phyloP scores from a whole-genome alignment of 768 basidiomycete species.

The Hypholoma sublateritium region DNA sequence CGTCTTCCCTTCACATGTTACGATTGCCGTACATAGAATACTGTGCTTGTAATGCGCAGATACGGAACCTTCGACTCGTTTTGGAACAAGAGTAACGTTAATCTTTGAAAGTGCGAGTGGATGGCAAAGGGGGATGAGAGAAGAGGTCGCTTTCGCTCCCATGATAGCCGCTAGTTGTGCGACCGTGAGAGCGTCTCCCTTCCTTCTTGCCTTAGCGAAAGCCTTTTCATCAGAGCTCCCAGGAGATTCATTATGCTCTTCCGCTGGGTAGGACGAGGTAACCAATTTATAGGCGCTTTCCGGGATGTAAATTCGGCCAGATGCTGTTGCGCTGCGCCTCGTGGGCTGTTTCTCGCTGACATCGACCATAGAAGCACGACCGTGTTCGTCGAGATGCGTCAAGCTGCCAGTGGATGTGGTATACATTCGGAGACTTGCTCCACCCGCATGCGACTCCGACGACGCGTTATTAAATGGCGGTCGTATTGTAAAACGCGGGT shows the following conservation, averaged over 20 bases:
- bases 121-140: conserved; percentile 87
- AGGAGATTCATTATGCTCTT: conserved; percentile 4
- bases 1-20: conserved; percentile 76
- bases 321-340: conserved; percentile 70
- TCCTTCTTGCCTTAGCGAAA: conserved; percentile 52
- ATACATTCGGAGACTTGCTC: conserved; percentile 18
- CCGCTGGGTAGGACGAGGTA: conserved; percentile 37
- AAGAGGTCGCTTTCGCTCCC: conserved; percentile 81
- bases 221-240: conserved; percentile 28
- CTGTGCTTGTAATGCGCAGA: conserved; percentile 33
- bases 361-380: conserved; percentile 83
- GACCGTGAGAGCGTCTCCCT: conserved; percentile 72
- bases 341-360: conserved; percentile 63
- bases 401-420: conserved; percentile 34
- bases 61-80: conserved; percentile 16
- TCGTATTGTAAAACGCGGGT: background rate
- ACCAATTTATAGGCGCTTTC: conserved; percentile 64
- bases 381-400: conserved; percentile 73
- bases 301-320: conserved; percentile 71
- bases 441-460: background rate
- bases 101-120: conserved; percentile 75
- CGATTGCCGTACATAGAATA: conserved; percentile 65
- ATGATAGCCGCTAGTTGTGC: conserved; percentile 88
- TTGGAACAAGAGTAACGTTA: conserved; percentile 58
- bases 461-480: background rate